Evolutionary conservation across 2,329 filamentous ascomycete genomes (phyloP), one percentile per base, ranked within the genome.

Genomic region (Cladophialophora carrionii): DNA sequence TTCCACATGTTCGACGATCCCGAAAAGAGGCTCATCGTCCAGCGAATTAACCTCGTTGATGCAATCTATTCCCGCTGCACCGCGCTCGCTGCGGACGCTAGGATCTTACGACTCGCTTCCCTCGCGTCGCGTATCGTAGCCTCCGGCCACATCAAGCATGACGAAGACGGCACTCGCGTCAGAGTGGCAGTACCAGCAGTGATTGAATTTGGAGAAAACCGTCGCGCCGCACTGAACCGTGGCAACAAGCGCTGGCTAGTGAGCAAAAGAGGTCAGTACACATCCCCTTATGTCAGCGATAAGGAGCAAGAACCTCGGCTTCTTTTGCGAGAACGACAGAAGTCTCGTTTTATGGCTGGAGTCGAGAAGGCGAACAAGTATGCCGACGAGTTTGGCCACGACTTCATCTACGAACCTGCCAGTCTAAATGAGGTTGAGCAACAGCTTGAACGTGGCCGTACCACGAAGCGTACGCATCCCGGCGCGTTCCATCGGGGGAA

Each of bases 61-160:
- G 10, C 41, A 8, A 29, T 59, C 17, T 29, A 52, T 6, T 9
- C 49, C 48, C 26, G 20, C 22, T 8, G n/a, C 37, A n/a, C 37
- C 6, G 17, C 37, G 17, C 48, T 24, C 26, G 48, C 20, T 24
- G 48, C 29, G 3, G 29, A 54, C 1, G 29, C 29, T 22, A 24
- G 29, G n/a, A 20, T 8, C 9, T 34, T 31, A 51, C 48, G 51
- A 20, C 46, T 60, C 48, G 20, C 46, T 52, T 60, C 43, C 32
- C 43, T 34, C 46, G 43, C 20, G n/a, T 52, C 29, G 22, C 57
- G 17, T 31, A 20, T 34, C 3, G 10, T 14, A 34, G 14, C n/a
- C 29, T 60, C 48, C 17, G 57, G 57, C 10, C 57, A 60, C 20
- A 26, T 60, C 46, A 60, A 53, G 48, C 34, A 51, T n/a, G 43